Base-by-base conservation (phyloP, 805 yeast species). In the Lipomyces yamadae region DNA sequence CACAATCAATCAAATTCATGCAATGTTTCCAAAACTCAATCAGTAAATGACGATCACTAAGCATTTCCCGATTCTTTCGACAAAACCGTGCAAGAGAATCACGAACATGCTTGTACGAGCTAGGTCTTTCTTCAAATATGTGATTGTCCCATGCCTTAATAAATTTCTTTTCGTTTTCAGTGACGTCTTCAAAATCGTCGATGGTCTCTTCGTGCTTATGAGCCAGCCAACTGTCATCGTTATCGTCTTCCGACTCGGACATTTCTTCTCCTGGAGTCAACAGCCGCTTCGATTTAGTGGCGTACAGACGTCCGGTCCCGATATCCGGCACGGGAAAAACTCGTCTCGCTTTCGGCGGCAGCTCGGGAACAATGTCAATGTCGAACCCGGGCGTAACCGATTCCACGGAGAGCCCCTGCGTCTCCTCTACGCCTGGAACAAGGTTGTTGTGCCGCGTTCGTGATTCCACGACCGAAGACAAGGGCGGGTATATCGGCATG, bases 101-200 rank as follows among this genome's bases (percentile, higher is more conserved):
- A 54, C 65, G 52, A 24, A 67, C 60, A 30, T 66, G 66, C 53
- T 56, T 60, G 56, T 65, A 65, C 11, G 70, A 61, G 29, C 62
- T 55, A 18, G 70, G 70, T 18, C 69, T 56, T 35, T 67, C 70
- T 24, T 67, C 69, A 48, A 67, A 65, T 39, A 67, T 67, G 35
- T 67, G 70, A 37, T 63, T 45, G 42, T 67, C 70, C 70, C 70
- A 67, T 3, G 58, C n/a, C 53, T 67, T 67, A 7, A 67, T 64
- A 13, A 65, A 67, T 35, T 5, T 35, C 64, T 67, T 67, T 60
- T 67, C 70, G 54, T n/a, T 67, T 10, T 52, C 32, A 8, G 62
- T 45, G 5, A 67, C 69, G 55, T 67, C 70, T 53, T 67, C 70
- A 32, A 67, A 67, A 42, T 67, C 70, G 54, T 67, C 70, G 34